These are phyloP conservation scores for Trichoderma sp. DNA, from an alignment of 2,329 filamentous ascomycete species.

Conservation along the genomic window DNA sequence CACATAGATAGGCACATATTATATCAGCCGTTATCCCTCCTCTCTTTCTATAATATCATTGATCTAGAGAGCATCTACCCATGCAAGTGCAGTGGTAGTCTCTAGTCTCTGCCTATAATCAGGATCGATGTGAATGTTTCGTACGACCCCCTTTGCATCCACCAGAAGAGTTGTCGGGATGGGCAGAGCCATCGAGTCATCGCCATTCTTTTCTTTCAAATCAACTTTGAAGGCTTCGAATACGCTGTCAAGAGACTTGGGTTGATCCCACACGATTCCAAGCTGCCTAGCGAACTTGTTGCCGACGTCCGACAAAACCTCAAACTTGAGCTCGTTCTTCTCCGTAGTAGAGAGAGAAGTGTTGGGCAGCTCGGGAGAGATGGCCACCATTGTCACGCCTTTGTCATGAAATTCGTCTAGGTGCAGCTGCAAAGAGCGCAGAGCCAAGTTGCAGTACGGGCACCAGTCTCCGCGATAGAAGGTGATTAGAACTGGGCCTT, in stretches of 20 bases:
- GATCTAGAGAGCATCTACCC: neutral
- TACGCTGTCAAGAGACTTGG: neutral
- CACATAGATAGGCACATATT: too few species aligned
- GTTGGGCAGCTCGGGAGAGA: constrained; percentile 16
- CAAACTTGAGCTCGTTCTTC: constrained; percentile 19
- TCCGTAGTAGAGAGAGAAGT: constrained; percentile 11
- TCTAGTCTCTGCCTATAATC: constrained; percentile 19
- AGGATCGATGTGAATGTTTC: constrained; percentile 9
- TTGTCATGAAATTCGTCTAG: constrained; percentile 9
- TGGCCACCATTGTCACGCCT: constrained; percentile 9
- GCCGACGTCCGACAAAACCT: constrained; percentile 10
- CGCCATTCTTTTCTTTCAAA: neutral
- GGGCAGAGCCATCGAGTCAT: neutral
- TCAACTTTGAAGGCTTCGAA: constrained; percentile 15
- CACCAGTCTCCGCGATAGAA: constrained; percentile 21
- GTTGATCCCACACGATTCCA: constrained; percentile 13
- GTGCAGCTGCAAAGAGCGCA: constrained; percentile 7
- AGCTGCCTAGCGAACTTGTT: constrained; percentile 17
- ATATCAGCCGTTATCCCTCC: neutral
- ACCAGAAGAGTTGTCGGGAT: constrained; percentile 11
- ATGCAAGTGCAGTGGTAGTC: constrained; percentile 7
- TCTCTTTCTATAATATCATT: neutral
- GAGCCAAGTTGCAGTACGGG: constrained; percentile 12
- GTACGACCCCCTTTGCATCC: constrained; percentile 6
- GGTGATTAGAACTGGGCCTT: constrained; percentile 14